Percentiles rank a stretch among this genome's conserved stretches.
phyloP scores from a whole-genome alignment of 768 basidiomycete genomes.

The Boletus subparvulus region DNA sequence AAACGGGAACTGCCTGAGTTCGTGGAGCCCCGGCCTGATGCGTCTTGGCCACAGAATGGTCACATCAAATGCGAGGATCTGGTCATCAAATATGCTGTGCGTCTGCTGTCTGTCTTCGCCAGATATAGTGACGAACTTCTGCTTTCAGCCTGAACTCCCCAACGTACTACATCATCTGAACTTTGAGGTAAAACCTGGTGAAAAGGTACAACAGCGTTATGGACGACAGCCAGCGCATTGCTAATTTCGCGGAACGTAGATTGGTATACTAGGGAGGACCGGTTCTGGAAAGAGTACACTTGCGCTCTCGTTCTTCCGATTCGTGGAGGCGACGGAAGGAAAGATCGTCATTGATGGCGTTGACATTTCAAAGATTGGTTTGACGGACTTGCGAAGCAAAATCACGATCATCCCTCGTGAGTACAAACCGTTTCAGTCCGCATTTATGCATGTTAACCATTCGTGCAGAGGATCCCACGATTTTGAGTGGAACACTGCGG shows the following conservation, averaged over 20 bases:
- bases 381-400: conserved; percentile 76
- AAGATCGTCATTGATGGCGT: conserved; percentile 73
- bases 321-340: conserved; percentile 83
- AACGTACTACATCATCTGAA: conserved; percentile 78
- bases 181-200: conserved; percentile 70
- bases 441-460: neutral
- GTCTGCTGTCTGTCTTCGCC: conserved; percentile 24
- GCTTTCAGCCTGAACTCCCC: conserved; percentile 73
- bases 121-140: neutral
- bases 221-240: neutral
- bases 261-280: conserved; percentile 72
- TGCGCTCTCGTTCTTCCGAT: conserved; percentile 84
- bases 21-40: conserved; percentile 78
- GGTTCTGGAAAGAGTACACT: conserved; percentile 78
- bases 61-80: conserved; percentile 71
- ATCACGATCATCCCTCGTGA: conserved; percentile 76
- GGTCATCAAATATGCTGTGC: conserved; percentile 74
- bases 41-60: conserved; percentile 75
- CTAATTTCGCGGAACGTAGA: conserved; percentile 33
- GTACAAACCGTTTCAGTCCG: conserved; percentile 21
- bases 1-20: conserved; percentile 78
- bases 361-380: conserved; percentile 75
- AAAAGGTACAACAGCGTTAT: conserved; percentile 52
- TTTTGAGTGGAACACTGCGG: conserved; percentile 78
- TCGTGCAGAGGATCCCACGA: conserved; percentile 78